Evolutionary conservation across 2,329 filamentous ascomycete genomes (phyloP), one percentile per base, ranked within the genome.

Genomic region (Pestalotiopsis sp.): DNA sequence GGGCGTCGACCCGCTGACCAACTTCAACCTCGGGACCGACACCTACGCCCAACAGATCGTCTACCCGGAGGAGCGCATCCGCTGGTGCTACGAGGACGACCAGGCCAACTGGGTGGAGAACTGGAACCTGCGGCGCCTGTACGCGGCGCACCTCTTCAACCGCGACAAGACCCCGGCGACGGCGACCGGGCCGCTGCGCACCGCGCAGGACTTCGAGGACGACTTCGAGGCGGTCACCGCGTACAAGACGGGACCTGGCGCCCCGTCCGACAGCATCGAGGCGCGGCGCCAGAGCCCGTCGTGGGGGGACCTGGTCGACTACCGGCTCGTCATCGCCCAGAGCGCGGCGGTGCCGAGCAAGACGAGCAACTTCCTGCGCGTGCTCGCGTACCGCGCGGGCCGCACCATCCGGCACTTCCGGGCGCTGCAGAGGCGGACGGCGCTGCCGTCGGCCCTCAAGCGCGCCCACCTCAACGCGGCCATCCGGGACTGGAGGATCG

Each of bases 351-450:
- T 74, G 3, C 73, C 72, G 12, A 76, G 74, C 67, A 76, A 56
- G 64, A 77, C 73, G 6, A 68, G 56, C 6, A 74, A 76, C 36
- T 78, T 78, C 69, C 74, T 79, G 68, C 76, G 76, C 65, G 75
- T 79, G 27, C 72, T 83, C 23, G 80, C 78, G 25, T 83, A 77
- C 69, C 81, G 82, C 52, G 76, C 84, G 68, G 82, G 82, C 31
- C 71, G 73, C 59, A 82, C 80, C 14, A 69, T 79, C 62, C 68
- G 71, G 17, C 73, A 78, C 52, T 72, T 70, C 20, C 49, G 72
- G 3, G 52, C 69, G n/a, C 72, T 77, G 45, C 71, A 70, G 59
- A 52, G 68, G n/a, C 68, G 74, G 58, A 61, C 52, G 68, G 75
- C 52, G 68, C 70, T 6, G 41, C 41, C 27, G 17, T 57, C 20